phyloP scores from a whole-genome alignment of 345 rosid species.

The Clausena lansium region DNA sequence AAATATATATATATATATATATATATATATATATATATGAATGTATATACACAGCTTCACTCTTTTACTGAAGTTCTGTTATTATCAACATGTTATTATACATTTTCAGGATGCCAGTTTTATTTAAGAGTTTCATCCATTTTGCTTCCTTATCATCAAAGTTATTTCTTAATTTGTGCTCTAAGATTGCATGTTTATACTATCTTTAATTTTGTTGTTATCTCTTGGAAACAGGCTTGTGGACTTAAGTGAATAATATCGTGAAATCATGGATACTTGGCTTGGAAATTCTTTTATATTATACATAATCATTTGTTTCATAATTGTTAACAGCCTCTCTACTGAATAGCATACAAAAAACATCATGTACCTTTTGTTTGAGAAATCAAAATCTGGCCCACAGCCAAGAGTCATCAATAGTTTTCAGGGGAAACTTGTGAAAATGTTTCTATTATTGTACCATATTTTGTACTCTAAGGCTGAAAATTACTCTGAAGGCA shows the following conservation, averaged over 20 bases:
- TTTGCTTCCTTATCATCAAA: not conserved
- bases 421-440: not conserved
- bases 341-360: not conserved
- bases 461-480: not conserved
- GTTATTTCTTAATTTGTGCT: not conserved
- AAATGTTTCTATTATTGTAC: not conserved
- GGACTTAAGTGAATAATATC: not conserved
- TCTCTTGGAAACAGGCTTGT: constrained; percentile 12
- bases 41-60: too few species aligned
- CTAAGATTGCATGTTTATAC: not conserved
- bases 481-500: not conserved
- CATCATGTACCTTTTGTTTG: not conserved
- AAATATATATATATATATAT: too few species aligned
- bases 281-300: constrained; percentile 18
- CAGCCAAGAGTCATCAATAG: not conserved
- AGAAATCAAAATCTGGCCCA: constrained; percentile 9
- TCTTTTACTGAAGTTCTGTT: not conserved
- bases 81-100: not conserved
- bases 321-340: not conserved
- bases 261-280: constrained; percentile 35
- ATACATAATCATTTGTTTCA: constrained; percentile 10
- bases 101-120: not conserved
- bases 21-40: too few species aligned
- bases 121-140: not conserved
- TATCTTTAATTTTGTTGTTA: not conserved